Conservation (phyloP, 202 grass and related monocot genomes). For the Saccharum hybrid region DNA sequence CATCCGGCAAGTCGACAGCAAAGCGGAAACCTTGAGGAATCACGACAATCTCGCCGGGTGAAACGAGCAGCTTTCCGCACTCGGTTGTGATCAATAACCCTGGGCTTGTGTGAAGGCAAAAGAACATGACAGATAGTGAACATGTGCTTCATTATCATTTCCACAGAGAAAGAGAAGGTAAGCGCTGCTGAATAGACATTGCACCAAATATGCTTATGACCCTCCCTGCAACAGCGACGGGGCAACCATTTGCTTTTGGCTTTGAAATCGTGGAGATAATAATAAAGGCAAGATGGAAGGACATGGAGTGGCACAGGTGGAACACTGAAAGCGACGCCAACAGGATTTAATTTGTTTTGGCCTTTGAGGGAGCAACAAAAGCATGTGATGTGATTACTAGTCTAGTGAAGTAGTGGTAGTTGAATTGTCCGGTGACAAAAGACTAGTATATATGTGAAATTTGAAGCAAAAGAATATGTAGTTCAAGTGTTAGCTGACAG, state of each 20-base stretch:
- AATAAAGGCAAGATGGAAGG: not conserved
- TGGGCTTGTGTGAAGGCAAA: constrained; percentile 64
- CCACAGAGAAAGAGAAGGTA: constrained; percentile 3
- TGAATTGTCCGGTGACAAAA: not conserved
- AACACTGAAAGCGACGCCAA: not conserved
- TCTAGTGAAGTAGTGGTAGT: not conserved
- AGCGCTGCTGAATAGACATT: not conserved
- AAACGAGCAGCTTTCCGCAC: constrained; percentile 76
- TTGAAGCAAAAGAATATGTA: not conserved
- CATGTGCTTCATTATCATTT: not conserved
- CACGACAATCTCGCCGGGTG: constrained; percentile 82
- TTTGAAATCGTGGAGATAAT: not conserved
- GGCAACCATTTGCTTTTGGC: not conserved
- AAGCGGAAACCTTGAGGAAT: constrained; percentile 92
- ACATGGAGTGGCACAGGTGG: not conserved
- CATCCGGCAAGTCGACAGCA: constrained; percentile 68
- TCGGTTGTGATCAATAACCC: constrained; percentile 89
- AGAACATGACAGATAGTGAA: constrained; percentile 23
- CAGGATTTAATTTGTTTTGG: not conserved
- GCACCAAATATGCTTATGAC: not conserved
- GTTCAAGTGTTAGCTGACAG: not conserved
- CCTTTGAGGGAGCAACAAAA: not conserved
- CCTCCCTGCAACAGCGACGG: not conserved
- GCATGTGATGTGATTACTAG: not conserved
- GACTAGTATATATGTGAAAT: not conserved